Evolutionary conservation across 495 filamentous ascomycete genomes (phyloP).

Genomic region (Penicillium lagena): DNA sequence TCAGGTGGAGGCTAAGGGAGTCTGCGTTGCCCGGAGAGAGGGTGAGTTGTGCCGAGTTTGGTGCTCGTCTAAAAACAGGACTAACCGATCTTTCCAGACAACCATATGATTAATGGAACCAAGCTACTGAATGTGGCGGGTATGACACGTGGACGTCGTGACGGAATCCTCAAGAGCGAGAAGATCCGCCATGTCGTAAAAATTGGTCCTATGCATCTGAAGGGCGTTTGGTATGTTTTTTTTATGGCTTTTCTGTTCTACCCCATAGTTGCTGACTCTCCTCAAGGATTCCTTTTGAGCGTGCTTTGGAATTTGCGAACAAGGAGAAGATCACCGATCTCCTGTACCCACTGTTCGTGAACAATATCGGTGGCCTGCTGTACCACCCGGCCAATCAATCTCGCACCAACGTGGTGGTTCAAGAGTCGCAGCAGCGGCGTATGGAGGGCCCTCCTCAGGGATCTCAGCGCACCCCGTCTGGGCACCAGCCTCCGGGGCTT

Average conservation of each 20-base stretch:
- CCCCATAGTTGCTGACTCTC: constrained; percentile 2
- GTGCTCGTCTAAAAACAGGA: neutral
- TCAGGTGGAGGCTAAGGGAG: constrained; percentile 92
- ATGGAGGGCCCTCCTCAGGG: constrained; percentile 26
- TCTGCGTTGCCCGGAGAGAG: constrained; percentile 92
- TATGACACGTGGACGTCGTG: constrained; percentile 92
- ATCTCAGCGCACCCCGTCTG: constrained; percentile 37
- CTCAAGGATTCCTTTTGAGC: constrained; percentile 90
- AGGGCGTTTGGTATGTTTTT: constrained; percentile 85
- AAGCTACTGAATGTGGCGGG: constrained; percentile 96
- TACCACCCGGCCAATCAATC: constrained; percentile 90
- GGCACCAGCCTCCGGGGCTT: constrained; percentile 66
- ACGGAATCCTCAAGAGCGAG: constrained; percentile 97
- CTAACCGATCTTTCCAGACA: constrained; percentile 53
- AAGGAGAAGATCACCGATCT: constrained; percentile 98
- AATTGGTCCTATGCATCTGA: constrained; percentile 98
- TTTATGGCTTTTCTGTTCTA: neutral
- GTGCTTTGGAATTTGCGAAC: constrained; percentile 95
- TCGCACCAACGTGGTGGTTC: constrained; percentile 78
- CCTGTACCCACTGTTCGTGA: constrained; percentile 92
- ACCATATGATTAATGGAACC: constrained; percentile 98
- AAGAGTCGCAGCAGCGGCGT: constrained; percentile 75
- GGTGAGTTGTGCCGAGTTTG: constrained; percentile 45
- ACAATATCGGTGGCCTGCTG: constrained; percentile 90
- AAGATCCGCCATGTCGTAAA: constrained; percentile 96